A percentile compares a stretch with the other conserved stretches of the same genome.
phyloP scores from a whole-genome alignment of 23 red algal species.

The Gracilaria vermiculophylla region DNA sequence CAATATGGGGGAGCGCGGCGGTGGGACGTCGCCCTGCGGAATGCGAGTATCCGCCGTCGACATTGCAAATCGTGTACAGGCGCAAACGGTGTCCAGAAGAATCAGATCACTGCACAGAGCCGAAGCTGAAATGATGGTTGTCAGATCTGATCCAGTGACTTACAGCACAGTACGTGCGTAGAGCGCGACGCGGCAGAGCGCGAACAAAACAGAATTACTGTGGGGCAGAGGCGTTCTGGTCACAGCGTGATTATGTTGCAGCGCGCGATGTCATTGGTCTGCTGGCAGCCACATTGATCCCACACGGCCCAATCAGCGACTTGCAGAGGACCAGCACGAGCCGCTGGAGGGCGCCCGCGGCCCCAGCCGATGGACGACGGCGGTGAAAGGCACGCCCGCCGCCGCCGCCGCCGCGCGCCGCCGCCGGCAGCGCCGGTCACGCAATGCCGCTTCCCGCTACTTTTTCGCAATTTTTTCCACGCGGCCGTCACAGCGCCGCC shows the following conservation, averaged over 20 bases:
- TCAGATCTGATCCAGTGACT: not conserved
- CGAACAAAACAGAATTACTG: not conserved
- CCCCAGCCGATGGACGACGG: conserved; percentile 10
- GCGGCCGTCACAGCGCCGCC: not conserved
- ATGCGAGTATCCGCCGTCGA: not conserved
- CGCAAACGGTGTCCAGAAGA: too few species aligned
- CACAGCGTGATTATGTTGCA: not conserved
- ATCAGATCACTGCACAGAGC: not conserved
- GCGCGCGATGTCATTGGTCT: not conserved
- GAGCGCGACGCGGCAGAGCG: not conserved
- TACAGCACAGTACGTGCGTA: not conserved
- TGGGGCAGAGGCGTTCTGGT: not conserved
- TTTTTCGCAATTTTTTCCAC: not conserved
- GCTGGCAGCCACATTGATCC: not conserved
- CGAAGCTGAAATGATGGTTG: not conserved
- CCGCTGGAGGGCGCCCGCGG: not conserved
- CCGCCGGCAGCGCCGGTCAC: not conserved
- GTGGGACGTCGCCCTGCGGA: not conserved
- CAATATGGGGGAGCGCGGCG: not conserved
- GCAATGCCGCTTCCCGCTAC: not conserved
- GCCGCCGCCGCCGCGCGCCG: not conserved
- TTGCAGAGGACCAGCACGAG: not conserved
- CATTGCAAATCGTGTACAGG: not conserved
- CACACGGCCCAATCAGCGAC: not conserved
- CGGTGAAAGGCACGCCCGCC: not conserved